Evolutionary conservation across 352 stramenopile species (phyloP).

Genomic region (Globisporangium mamillatum): DNA sequence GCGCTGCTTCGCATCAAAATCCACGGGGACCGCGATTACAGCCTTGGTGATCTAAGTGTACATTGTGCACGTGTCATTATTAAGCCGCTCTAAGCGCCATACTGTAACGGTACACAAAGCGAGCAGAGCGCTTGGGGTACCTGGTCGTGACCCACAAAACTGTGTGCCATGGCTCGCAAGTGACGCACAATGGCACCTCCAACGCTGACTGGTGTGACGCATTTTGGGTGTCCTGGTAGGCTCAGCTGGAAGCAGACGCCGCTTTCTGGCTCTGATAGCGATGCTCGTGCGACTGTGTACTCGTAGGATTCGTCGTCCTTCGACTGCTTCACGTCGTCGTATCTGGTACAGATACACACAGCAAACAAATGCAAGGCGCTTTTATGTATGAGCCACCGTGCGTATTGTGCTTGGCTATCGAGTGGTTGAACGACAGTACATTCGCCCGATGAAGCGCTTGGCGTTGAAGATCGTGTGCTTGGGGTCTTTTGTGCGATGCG

Average conservation of each 20-base stretch:
- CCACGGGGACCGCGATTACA: constrained; percentile 89
- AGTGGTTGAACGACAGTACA: constrained; percentile 14
- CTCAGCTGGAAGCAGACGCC: constrained; percentile 51
- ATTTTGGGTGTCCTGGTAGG: constrained; percentile 34
- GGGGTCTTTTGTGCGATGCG: constrained; percentile 48
- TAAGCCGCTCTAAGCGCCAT: neutral
- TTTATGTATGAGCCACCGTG: neutral
- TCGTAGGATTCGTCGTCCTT: constrained; percentile 39
- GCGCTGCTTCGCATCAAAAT: constrained; percentile 89
- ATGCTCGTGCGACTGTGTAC: constrained; percentile 28
- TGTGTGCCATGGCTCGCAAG: constrained; percentile 40
- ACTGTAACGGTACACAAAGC: neutral
- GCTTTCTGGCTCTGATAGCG: constrained; percentile 12
- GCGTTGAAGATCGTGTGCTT: constrained; percentile 72
- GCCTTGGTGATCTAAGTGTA: constrained; percentile 77
- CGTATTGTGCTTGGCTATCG: neutral
- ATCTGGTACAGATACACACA: constrained; percentile 17
- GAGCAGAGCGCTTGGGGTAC: constrained; percentile 5
- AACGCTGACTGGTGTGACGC: constrained; percentile 45
- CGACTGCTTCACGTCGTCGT: constrained; percentile 23
- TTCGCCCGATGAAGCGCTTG: constrained; percentile 70
- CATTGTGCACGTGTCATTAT: constrained; percentile 37
- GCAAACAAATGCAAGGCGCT: neutral
- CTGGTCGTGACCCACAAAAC: constrained; percentile 64
- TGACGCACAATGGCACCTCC: constrained; percentile 42